phyloP scores from a whole-genome alignment of 371 early-diverging fungal genomes.

The Saksenaea oblongispora region DNA sequence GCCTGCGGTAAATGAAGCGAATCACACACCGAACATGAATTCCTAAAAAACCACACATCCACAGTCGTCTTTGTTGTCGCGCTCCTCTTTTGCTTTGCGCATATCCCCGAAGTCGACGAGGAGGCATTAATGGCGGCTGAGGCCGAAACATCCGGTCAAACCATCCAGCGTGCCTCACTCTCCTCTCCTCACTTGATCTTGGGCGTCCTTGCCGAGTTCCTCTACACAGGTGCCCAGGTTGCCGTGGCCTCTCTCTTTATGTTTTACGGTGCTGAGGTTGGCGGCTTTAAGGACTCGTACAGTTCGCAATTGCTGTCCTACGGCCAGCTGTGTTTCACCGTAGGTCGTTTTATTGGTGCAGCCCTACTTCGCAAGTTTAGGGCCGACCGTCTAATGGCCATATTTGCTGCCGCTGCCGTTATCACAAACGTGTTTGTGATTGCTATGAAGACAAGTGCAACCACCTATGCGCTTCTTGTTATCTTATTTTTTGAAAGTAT shows the following conservation, averaged over 20 bases:
- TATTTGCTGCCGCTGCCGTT: constrained; percentile 29
- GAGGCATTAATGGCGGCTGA: constrained; percentile 31
- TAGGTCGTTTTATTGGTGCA: constrained; percentile 48
- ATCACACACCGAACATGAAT: too few relatives aligned
- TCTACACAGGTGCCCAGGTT: constrained; percentile 50
- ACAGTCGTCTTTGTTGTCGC: constrained; percentile 40
- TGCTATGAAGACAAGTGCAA: constrained; percentile 28
- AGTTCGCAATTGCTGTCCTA: constrained; percentile 34
- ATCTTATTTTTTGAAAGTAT: constrained; percentile 48
- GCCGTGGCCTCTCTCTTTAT: constrained; percentile 47
- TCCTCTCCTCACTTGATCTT: constrained; percentile 41
- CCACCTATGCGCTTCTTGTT: constrained; percentile 38
- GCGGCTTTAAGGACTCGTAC: constrained; percentile 26
- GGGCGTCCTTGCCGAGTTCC: constrained; percentile 40
- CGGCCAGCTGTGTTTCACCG: constrained; percentile 44
- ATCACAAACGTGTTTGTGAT: constrained; percentile 35
- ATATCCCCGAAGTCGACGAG: constrained; percentile 49
- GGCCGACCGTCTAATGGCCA: constrained; percentile 35
- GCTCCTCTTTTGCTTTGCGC: constrained; percentile 40
- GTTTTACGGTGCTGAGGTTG: constrained; percentile 39
- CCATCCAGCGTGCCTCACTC: constrained; percentile 28
- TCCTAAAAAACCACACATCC: too few relatives aligned
- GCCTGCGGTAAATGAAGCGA: constrained; percentile 31
- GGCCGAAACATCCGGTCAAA: constrained; percentile 16
- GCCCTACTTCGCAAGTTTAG: constrained; percentile 29